Evolutionary conservation across 768 basidiomycete species (phyloP), one percentile per base, ranked within the genome.

Genomic region (Omphalotus guepiniiformis): DNA sequence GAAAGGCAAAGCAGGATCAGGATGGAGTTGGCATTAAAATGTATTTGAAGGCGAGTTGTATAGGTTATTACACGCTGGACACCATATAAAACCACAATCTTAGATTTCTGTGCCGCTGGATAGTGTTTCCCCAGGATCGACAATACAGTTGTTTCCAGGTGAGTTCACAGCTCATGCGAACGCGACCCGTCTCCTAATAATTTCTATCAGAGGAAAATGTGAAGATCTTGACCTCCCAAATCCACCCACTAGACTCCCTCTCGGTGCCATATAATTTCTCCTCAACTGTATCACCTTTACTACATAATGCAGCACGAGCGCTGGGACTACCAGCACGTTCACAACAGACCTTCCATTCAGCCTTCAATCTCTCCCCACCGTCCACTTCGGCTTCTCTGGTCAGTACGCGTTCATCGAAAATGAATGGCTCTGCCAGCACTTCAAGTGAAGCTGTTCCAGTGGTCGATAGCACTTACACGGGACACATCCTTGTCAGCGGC

Each of bases 241-340:
- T 88, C 3, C 88, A 91, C 55, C 88, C 89, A 6, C 67, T 90
- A 27, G 85, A 90, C 64, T 68, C 63, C 47, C 77, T 78, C 51
- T 87, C 83, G 3, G 73, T 73, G 2, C 88, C 88, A 6, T 91
- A 88, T 66, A 79, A 79, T 58, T 89, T 89, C 60, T 85, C 85
- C 3, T 74, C 82, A 0, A 61, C 75, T 2, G 62, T 75, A 23
- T 82, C 69, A 3, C 85, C 87, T 11, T 69, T 85, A 11, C 72
- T 91, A 3, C 75, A 80, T 54, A 80, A 76, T 42, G 86, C 88
- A 8, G 83, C 81, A 6, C 75, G 79, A 23, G 82, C 85, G 16
- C 70, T 91, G 16, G 82, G 79, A 53, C 70, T 88, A 2, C 82
- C 82, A 32, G 67, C 78, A 1, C 79, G 79, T 13, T 80, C 80